Percentiles rank a stretch among this genome's conserved stretches.
Conservation (phyloP, 495 filamentous ascomycete genomes). For the Aspergillus biplanus region DNA sequence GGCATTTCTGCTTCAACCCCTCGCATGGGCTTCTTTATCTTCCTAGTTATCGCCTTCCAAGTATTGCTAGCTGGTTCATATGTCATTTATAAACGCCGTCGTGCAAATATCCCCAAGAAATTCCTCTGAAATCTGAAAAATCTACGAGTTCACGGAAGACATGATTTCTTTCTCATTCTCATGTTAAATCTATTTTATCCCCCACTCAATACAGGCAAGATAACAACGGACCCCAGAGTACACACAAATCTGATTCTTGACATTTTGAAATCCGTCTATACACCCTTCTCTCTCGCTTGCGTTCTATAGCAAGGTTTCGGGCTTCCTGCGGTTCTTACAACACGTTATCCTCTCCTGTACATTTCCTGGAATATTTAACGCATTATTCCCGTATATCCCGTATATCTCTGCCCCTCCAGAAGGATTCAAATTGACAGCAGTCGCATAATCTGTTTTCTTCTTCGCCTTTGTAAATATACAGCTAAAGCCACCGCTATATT, state of each 20-base stretch:
- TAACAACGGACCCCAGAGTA: too few relatives aligned
- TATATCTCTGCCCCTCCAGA: too few relatives aligned
- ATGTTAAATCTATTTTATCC: neutral
- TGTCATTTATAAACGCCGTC: slow-evolving; percentile 79
- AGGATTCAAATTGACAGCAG: too few relatives aligned
- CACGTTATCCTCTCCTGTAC: neutral
- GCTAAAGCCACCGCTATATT: too few relatives aligned
- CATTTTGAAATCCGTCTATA: too few relatives aligned
- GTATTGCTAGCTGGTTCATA: slow-evolving; percentile 68
- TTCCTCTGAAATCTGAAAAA: slow-evolving; percentile 63
- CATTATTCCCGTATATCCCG: too few relatives aligned
- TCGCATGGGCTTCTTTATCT: slow-evolving; percentile 72
- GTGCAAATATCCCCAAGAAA: slow-evolving; percentile 82
- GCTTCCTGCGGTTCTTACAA: neutral
- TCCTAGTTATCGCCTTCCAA: slow-evolving; percentile 78
- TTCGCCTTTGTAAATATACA: too few relatives aligned
- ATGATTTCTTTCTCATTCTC: slow-evolving; percentile 1
- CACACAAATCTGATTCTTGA: too few relatives aligned
- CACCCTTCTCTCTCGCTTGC: neutral
- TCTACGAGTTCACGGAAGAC: slow-evolving; percentile 5
- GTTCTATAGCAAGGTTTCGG: neutral
- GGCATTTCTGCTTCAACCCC: slow-evolving; percentile 63
- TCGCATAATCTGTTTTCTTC: too few relatives aligned
- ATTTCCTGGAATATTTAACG: neutral
- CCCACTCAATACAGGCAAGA: neutral